Evolutionary conservation across 164 flowering plant genomes (phyloP).

Genomic region (Brasenia schreberi): DNA sequence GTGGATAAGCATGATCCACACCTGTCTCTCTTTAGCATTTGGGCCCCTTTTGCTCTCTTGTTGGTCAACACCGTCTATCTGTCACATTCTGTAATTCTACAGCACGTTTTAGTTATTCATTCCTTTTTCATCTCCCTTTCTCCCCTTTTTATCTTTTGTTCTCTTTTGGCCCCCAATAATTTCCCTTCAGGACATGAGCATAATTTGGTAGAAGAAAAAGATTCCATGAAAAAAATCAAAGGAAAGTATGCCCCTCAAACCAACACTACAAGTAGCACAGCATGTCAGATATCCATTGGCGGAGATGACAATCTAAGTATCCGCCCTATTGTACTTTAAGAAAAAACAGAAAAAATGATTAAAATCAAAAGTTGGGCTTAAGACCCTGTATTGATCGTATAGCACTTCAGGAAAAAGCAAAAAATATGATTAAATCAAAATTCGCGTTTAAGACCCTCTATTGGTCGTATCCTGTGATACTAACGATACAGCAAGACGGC

Average conservation of each 20-base stretch:
- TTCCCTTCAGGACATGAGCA: not conserved
- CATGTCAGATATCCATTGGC: too few relatives aligned
- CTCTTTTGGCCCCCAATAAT: not conserved
- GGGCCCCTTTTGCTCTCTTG: not conserved
- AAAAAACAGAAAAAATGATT: too few relatives aligned
- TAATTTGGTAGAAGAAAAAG: not conserved
- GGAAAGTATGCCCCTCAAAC: not conserved
- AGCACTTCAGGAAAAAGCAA: not conserved
- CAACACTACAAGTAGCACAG: not conserved
- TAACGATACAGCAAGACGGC: too few relatives aligned
- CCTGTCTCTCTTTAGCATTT: not conserved
- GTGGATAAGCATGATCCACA: not conserved
- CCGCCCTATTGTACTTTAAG: too few relatives aligned
- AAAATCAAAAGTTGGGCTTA: too few relatives aligned
- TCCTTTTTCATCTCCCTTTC: not conserved
- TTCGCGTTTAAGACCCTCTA: too few relatives aligned
- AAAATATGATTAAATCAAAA: too few relatives aligned
- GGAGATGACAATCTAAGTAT: too few relatives aligned
- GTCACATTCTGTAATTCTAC: not conserved
- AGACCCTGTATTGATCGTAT: too few relatives aligned
- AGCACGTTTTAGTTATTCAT: not conserved
- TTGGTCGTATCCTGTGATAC: too few relatives aligned
- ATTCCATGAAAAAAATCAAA: not conserved
- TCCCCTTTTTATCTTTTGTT: not conserved
- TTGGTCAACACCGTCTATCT: not conserved